Conservation (phyloP, 768 basidiomycete genomes). For the Myochromella boudieri region DNA sequence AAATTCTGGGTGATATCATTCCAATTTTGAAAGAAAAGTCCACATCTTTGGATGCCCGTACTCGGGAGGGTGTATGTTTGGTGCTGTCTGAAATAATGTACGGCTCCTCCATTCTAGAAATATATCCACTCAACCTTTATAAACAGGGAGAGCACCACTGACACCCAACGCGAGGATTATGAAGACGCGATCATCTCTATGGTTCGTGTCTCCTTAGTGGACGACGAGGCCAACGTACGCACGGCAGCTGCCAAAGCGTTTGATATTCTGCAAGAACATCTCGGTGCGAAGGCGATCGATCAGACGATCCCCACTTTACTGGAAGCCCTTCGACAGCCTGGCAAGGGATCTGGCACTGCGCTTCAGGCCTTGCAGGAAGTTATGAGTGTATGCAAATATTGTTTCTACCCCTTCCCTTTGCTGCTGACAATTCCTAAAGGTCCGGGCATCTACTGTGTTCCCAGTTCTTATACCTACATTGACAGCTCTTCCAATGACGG, state of each 20-base stretch:
- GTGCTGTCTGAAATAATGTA: conserved; percentile 89
- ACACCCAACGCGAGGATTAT: conserved; percentile 81
- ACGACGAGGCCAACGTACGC: conserved; percentile 83
- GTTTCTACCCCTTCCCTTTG: not conserved
- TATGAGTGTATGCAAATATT: conserved; percentile 67
- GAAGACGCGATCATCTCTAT: conserved; percentile 87
- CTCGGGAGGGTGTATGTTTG: conserved; percentile 83
- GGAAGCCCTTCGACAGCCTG: conserved; percentile 91
- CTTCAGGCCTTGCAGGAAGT: conserved; percentile 91
- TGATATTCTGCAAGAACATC: conserved; percentile 88
- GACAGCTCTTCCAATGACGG: conserved; percentile 86
- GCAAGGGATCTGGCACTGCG: conserved; percentile 93
- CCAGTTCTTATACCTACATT: conserved; percentile 94
- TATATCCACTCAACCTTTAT: too few relatives aligned
- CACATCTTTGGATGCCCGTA: conserved; percentile 58
- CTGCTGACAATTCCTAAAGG: conserved; percentile 40
- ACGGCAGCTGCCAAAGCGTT: conserved; percentile 86
- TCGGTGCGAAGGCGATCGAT: conserved; percentile 91
- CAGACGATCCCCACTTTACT: conserved; percentile 94
- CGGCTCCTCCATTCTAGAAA: conserved; percentile 30
- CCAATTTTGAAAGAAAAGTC: conserved; percentile 71
- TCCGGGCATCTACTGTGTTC: conserved; percentile 94
- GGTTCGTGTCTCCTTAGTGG: conserved; percentile 83
- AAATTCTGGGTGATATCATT: conserved; percentile 82
- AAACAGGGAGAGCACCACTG: conserved; percentile 79